These are phyloP conservation scores for Daedalea quercina DNA, from an alignment of 768 basidiomycete species.

Conservation along the genomic window DNA sequence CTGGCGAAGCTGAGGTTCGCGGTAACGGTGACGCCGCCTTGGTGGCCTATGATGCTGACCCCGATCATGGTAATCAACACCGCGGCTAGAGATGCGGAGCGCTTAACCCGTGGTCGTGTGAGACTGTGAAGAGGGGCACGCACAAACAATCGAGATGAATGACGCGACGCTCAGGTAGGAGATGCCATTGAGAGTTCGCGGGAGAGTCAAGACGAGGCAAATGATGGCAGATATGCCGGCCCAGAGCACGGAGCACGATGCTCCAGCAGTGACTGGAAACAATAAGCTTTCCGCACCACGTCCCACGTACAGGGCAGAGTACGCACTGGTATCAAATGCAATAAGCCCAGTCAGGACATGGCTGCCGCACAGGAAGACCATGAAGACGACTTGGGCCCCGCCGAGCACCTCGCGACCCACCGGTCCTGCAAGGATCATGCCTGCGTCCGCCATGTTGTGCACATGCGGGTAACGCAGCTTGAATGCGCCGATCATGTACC, in stretches of 20 bases:
- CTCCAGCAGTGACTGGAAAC: conserved; percentile 20
- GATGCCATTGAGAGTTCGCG: conserved; percentile 23
- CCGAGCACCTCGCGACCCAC: conserved; percentile 25
- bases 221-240: conserved; percentile 22
- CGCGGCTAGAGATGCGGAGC: conserved; percentile 11
- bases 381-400: conserved; percentile 23
- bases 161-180: conserved; percentile 23
- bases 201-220: conserved; percentile 21
- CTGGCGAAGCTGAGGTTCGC: conserved; percentile 18
- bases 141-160: conserved; percentile 22
- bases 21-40: conserved; percentile 13
- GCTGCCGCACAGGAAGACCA: conserved; percentile 23
- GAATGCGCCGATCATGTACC: conserved; percentile 23
- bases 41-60: conserved; percentile 20
- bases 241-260: conserved; percentile 26
- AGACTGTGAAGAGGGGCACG: not conserved
- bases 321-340: conserved; percentile 25
- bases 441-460: conserved; percentile 27
- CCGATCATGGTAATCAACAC: conserved; percentile 27
- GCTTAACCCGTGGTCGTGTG: not conserved
- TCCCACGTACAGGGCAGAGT: not conserved
- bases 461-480: conserved; percentile 27
- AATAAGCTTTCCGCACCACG: no score
- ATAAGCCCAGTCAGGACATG: conserved; percentile 25
- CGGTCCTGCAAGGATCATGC: conserved; percentile 22